phyloP scores from a whole-genome alignment of 139 green algal genomes.

The Asterochloris sp. region DNA sequence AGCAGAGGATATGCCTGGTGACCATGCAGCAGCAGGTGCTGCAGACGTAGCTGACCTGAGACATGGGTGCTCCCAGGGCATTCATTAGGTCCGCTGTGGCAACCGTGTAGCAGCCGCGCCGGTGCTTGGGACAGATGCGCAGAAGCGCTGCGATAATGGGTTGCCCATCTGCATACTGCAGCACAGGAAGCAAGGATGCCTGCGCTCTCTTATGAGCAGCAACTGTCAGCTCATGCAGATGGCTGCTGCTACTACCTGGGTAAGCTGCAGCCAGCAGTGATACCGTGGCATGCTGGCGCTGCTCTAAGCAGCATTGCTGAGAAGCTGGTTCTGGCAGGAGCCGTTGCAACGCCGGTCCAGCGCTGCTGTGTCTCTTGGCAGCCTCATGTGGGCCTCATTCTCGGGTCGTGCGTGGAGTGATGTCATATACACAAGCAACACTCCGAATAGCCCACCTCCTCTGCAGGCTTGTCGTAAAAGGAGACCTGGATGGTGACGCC shows the following conservation, averaged over 20 bases:
- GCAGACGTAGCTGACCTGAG: background rate
- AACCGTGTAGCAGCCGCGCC: slow-evolving; percentile 33
- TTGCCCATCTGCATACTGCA: background rate
- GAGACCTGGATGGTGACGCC: slow-evolving; percentile 27
- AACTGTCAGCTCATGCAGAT: background rate
- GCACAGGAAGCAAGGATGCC: background rate
- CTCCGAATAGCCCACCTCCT: slow-evolving; percentile 11
- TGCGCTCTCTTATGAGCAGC: no score
- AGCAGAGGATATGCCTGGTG: no score
- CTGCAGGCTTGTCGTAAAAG: slow-evolving; percentile 35
- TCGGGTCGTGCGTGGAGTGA: background rate
- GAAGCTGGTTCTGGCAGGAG: no score
- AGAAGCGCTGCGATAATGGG: slow-evolving; percentile 20
- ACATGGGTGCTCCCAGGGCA: background rate
- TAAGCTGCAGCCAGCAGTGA: background rate
- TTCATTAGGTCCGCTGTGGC: slow-evolving; percentile 20
- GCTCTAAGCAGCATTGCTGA: background rate
- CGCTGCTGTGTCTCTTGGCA: no score
- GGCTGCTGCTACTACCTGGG: background rate
- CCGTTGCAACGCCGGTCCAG: no score
- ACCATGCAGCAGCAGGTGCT: background rate
- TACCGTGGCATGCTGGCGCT: background rate
- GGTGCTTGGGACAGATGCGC: slow-evolving; percentile 15
- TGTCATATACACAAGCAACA: background rate
- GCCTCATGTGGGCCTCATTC: background rate